These are phyloP conservation scores for Ceratocystis huliohia DNA, from an alignment of 2,329 filamentous ascomycete genomes.

Conservation along the genomic window DNA sequence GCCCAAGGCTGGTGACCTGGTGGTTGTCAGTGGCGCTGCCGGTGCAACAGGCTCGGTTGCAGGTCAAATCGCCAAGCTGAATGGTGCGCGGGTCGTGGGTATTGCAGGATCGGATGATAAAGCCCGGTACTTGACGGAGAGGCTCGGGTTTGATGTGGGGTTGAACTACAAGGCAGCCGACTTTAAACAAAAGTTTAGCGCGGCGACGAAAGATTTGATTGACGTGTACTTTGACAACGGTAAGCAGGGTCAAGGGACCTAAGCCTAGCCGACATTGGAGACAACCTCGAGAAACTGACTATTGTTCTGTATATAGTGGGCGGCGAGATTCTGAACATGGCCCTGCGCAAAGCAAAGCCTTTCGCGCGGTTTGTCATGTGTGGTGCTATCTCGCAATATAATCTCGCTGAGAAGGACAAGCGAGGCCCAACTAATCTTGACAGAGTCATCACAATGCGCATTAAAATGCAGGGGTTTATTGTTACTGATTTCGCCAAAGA, in stretches of 20 bases:
- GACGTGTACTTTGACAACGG: constrained; percentile 62
- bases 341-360: constrained; percentile 48
- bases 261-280: not conserved
- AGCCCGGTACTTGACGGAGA: constrained; percentile 49
- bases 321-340: constrained; percentile 56
- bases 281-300: constrained; percentile 17
- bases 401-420: constrained; percentile 35
- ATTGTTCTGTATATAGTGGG: constrained; percentile 34
- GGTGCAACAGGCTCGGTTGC: constrained; percentile 66
- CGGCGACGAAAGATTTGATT: constrained; percentile 45
- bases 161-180: constrained; percentile 56
- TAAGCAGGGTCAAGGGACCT: constrained; percentile 21
- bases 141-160: constrained; percentile 54
- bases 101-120: constrained; percentile 56
- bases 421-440: constrained; percentile 45
- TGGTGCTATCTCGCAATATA: constrained; percentile 59
- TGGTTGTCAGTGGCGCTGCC: constrained; percentile 66
- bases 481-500: constrained; percentile 53
- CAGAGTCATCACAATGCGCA: constrained; percentile 41
- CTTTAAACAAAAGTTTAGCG: constrained; percentile 47
- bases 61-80: constrained; percentile 65
- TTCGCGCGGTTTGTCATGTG: constrained; percentile 58
- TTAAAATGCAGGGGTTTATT: constrained; percentile 59
- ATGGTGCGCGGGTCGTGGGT: constrained; percentile 49
- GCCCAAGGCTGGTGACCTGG: constrained; percentile 56